phyloP scores from a whole-genome alignment of 139 green algal genomes.

The Astrephomene gubernaculifera region DNA sequence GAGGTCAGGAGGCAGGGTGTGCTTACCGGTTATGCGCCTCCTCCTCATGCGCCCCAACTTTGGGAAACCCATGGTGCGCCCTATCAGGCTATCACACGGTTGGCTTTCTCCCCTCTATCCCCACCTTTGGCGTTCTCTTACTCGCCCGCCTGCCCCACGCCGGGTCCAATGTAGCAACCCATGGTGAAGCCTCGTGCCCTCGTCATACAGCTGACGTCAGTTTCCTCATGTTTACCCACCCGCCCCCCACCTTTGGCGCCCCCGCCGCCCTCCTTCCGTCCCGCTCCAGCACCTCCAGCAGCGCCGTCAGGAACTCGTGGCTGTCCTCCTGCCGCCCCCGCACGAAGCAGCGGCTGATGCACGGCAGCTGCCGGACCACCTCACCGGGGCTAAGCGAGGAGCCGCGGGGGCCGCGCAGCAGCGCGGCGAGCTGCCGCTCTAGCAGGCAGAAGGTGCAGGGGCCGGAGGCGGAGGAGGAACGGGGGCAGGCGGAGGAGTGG shows the following conservation, averaged over 20 bases:
- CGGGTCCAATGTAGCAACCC: too few species aligned
- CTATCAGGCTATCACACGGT: too few species aligned
- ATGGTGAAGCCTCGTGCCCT: too few species aligned
- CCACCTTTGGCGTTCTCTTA: too few species aligned
- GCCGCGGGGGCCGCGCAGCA: constrained; percentile 11
- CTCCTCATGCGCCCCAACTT: too few species aligned
- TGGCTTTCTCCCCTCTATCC: too few species aligned
- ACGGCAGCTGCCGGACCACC: constrained; percentile 41
- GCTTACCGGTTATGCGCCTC: too few species aligned
- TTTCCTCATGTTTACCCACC: too few species aligned
- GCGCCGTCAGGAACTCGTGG: constrained; percentile 86
- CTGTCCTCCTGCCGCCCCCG: constrained; percentile 83
- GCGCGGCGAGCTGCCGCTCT: constrained; percentile 26
- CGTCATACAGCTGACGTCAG: too few species aligned
- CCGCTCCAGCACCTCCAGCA: constrained; percentile 80
- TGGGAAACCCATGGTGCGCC: too few species aligned
- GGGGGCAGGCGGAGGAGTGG: constrained; percentile 13
- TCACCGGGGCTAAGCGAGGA: constrained; percentile 5
- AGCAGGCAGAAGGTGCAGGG: constrained; percentile 72
- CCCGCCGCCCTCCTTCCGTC: constrained; percentile 42
- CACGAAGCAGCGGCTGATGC: constrained; percentile 67
- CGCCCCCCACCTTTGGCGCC: constrained; percentile 45
- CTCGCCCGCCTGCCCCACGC: too few species aligned
- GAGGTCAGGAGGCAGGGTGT: too few species aligned
- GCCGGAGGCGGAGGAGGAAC: neutral